Conservation (phyloP, 306 rosid species). For the Cercis canadensis region DNA sequence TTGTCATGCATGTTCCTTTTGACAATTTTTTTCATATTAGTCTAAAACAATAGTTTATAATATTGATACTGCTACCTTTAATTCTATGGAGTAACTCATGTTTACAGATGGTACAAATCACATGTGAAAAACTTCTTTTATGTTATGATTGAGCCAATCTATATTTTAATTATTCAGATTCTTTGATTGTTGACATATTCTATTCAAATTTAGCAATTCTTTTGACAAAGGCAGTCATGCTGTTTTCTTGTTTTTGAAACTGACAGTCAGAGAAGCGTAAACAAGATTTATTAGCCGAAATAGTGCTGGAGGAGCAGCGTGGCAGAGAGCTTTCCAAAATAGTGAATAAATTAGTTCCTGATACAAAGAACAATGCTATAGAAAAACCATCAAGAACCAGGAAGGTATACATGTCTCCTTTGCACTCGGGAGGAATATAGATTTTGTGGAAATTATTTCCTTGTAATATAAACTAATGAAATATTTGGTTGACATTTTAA, state of each 20-base stretch:
- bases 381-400: slow-evolving; percentile 59
- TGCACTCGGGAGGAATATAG: slow-evolving; percentile 9
- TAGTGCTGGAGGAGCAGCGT: slow-evolving; percentile 80
- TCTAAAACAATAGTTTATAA: background rate
- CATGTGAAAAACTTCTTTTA: background rate
- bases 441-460: slow-evolving; percentile 23
- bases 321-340: slow-evolving; percentile 75
- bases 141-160: background rate
- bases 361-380: slow-evolving; percentile 47
- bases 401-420: slow-evolving; percentile 60
- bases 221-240: slow-evolving; percentile 1
- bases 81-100: background rate
- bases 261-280: slow-evolving; percentile 86
- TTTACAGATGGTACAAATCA: background rate
- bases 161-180: background rate
- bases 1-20: no score
- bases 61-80: background rate
- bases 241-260: slow-evolving; percentile 1
- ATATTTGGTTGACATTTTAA: slow-evolving; percentile 16
- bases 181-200: slow-evolving; percentile 10
- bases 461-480: slow-evolving; percentile 19
- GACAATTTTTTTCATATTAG: background rate
- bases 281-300: slow-evolving; percentile 79
- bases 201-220: slow-evolving; percentile 4
- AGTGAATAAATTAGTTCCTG: slow-evolving; percentile 69